phyloP scores from a whole-genome alignment of 1,284 basidiomycete species.

The Moniliophthora roreri region DNA sequence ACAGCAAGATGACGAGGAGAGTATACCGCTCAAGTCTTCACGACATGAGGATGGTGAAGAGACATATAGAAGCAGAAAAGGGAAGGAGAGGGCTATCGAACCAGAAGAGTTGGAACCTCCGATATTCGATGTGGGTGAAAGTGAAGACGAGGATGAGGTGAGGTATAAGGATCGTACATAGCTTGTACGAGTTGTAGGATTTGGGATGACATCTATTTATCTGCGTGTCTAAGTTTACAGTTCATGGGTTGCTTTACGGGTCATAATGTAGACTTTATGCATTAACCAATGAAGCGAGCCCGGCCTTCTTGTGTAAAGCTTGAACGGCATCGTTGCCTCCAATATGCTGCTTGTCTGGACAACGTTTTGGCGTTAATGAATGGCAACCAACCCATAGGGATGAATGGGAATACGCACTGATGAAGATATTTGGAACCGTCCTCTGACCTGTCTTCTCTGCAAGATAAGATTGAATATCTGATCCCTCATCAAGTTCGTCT shows the following conservation, averaged over 20 bases:
- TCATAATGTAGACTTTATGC: slow-evolving; percentile 12
- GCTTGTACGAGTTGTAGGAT: background rate
- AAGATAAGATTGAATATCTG: slow-evolving; percentile 62
- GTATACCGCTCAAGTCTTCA: slow-evolving; percentile 40
- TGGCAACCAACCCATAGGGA: background rate
- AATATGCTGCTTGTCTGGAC: slow-evolving; percentile 53
- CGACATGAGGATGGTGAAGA: slow-evolving; percentile 19
- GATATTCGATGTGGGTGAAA: slow-evolving; percentile 52
- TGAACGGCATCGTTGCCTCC: slow-evolving; percentile 51
- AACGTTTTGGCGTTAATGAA: slow-evolving; percentile 3
- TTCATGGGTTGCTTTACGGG: background rate
- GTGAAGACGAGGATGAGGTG: slow-evolving; percentile 39
- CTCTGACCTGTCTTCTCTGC: slow-evolving; percentile 56
- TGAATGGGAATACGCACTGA: slow-evolving; percentile 49
- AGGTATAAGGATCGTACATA: slow-evolving; percentile 17
- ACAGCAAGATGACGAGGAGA: slow-evolving; percentile 38
- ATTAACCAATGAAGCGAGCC: slow-evolving; percentile 32
- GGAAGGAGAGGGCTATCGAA: slow-evolving; percentile 40
- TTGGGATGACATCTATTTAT: too few species aligned
- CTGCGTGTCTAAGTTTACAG: background rate
- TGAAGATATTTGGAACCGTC: slow-evolving; percentile 70
- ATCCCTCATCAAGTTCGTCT: slow-evolving; percentile 49
- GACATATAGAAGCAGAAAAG: slow-evolving; percentile 31
- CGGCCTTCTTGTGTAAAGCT: slow-evolving; percentile 31
- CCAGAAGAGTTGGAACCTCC: slow-evolving; percentile 26